Evolutionary conservation across 129 eudicot genomes (phyloP).

Genomic region (Flaveria trinervia): DNA sequence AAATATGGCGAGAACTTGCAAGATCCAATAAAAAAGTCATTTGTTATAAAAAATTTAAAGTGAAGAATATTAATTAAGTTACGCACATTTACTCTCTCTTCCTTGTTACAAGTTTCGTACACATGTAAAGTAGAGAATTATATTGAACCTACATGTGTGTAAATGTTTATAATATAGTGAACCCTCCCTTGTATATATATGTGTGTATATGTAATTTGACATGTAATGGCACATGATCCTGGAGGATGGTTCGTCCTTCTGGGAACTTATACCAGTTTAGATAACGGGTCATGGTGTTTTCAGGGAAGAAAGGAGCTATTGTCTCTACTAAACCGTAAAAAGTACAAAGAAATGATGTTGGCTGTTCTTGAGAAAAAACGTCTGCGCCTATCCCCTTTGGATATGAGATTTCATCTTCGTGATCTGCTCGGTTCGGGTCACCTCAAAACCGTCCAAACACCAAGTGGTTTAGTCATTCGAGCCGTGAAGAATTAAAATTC

Average conservation of each 20-base stretch:
- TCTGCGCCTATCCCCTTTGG: slow-evolving; percentile 75
- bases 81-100: too few relatives aligned
- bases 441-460: slow-evolving; percentile 71
- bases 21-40: too few relatives aligned
- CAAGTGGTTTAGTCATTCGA: slow-evolving; percentile 82
- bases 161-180: too few relatives aligned
- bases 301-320: slow-evolving; percentile 94
- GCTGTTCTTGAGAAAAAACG: slow-evolving; percentile 76
- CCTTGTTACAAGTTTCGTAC: too few relatives aligned
- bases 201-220: not conserved
- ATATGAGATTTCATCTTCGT: slow-evolving; percentile 92
- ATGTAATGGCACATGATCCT: slow-evolving; percentile 9
- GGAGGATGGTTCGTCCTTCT: not conserved
- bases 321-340: slow-evolving; percentile 80
- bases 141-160: too few relatives aligned
- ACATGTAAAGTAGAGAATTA: too few relatives aligned
- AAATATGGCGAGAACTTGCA: too few relatives aligned
- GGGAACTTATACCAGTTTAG: slow-evolving; percentile 9
- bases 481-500: slow-evolving; percentile 68
- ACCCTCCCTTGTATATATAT: not conserved
- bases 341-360: slow-evolving; percentile 94
- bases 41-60: too few relatives aligned
- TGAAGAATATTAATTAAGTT: too few relatives aligned
- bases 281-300: slow-evolving; percentile 20
- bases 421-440: slow-evolving; percentile 93